Percentiles rank a stretch among this genome's conserved stretches.
phyloP scores from a whole-genome alignment of 192 early-diverging fungal genomes.

The Podila verticillata region DNA sequence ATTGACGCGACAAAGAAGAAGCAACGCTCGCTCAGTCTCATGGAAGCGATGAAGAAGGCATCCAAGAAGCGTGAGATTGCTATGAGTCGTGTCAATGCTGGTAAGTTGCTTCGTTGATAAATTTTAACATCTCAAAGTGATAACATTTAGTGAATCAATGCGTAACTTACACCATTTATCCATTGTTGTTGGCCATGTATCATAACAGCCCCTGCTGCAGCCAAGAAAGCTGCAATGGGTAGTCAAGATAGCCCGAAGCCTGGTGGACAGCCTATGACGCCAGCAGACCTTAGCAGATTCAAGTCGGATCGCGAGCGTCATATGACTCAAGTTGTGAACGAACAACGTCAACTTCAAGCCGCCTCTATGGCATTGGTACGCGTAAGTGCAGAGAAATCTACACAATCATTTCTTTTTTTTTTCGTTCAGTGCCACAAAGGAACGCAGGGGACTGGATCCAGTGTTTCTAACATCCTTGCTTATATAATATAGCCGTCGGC shows the following conservation, averaged over 20 bases:
- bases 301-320: slow-evolving; percentile 63
- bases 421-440: not conserved
- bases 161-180: not conserved
- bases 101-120: slow-evolving; percentile 3
- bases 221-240: slow-evolving; percentile 52
- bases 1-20: slow-evolving; percentile 51
- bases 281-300: slow-evolving; percentile 62
- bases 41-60: slow-evolving; percentile 70
- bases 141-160: no score
- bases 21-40: slow-evolving; percentile 63
- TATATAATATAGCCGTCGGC: slow-evolving; percentile 1
- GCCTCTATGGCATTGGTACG: slow-evolving; percentile 56
- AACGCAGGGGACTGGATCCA: no score
- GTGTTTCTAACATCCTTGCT: not conserved
- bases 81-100: slow-evolving; percentile 35
- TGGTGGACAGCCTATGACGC: slow-evolving; percentile 47
- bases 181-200: not conserved
- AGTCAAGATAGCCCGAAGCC: slow-evolving; percentile 46
- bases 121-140: not conserved
- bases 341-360: slow-evolving; percentile 59
- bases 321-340: slow-evolving; percentile 56
- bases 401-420: not conserved
- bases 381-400: slow-evolving; percentile 25
- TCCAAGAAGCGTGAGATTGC: slow-evolving; percentile 66
- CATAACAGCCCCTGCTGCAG: slow-evolving; percentile 43